Percentiles rank a stretch among this genome's conserved stretches.
These are phyloP conservation scores for Phlebiopsis flavidoalba DNA, from an alignment of 768 basidiomycete genomes.

Conservation along the genomic window DNA sequence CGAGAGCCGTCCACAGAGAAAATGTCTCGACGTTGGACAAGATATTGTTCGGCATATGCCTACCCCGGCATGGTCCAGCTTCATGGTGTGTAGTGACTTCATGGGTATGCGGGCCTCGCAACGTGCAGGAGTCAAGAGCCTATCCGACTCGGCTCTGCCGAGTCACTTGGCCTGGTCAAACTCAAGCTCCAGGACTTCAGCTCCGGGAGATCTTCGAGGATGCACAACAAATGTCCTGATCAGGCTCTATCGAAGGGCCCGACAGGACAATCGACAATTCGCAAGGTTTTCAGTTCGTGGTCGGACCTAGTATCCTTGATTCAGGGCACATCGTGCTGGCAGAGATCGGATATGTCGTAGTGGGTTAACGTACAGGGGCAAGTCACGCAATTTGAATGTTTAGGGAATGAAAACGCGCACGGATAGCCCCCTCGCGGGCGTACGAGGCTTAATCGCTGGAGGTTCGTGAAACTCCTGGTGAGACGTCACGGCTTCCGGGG, in stretches of 20 bases:
- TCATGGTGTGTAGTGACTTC: neutral
- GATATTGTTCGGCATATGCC: neutral
- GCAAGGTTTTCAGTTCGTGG: neutral
- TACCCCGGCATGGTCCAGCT: neutral
- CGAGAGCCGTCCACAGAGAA: too few species aligned
- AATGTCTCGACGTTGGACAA: neutral
- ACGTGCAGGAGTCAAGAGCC: neutral
- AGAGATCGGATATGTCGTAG: neutral
- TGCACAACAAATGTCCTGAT: neutral
- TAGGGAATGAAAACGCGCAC: too few species aligned
- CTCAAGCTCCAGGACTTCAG: neutral
- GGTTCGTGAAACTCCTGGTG: too few species aligned
- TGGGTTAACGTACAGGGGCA: neutral
- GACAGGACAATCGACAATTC: neutral
- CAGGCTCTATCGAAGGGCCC: neutral
- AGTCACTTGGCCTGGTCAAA: neutral
- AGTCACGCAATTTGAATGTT: neutral
- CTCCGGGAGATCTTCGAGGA: neutral
- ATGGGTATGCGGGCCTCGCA: neutral
- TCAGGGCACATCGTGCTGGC: neutral
- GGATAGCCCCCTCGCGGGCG: too few species aligned
- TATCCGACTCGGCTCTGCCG: neutral
- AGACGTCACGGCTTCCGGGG: too few species aligned
- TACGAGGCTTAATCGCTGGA: too few species aligned
- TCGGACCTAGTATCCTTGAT: neutral